Conservation (phyloP, 108 stramenopile genomes). For the Nannochloropsis salina region DNA sequence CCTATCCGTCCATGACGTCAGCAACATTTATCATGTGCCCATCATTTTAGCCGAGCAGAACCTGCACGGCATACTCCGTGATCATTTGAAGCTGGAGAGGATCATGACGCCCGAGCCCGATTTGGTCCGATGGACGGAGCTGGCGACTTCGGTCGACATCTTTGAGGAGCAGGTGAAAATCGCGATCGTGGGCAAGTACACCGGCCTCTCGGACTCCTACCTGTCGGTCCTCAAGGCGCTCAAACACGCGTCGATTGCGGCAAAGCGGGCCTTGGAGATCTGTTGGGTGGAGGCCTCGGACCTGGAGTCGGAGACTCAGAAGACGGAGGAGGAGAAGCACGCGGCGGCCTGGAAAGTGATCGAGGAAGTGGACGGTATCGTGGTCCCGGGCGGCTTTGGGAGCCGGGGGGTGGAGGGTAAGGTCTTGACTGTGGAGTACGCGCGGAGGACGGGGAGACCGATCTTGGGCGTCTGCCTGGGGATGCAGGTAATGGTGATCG, state of each 20-base stretch:
- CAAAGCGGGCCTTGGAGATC: conserved; percentile 68
- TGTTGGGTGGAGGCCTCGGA: conserved; percentile 91
- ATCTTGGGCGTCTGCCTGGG: conserved; percentile 93
- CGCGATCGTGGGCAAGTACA: conserved; percentile 96
- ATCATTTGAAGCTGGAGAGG: conserved; percentile 63
- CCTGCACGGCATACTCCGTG: conserved; percentile 57
- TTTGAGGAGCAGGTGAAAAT: conserved; percentile 54
- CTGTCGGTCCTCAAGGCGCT: conserved; percentile 89
- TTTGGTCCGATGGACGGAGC: conserved; percentile 73
- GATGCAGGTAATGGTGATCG: conserved; percentile 92
- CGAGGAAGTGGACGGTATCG: conserved; percentile 58
- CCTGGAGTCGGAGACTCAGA: conserved; percentile 62
- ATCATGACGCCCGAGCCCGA: conserved; percentile 48
- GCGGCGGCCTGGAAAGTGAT: conserved; percentile 71
- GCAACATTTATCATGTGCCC: conserved; percentile 98
- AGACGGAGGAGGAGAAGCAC: conserved; percentile 45
- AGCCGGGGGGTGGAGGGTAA: conserved; percentile 81
- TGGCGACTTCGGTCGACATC: conserved; percentile 75
- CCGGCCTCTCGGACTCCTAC: conserved; percentile 87
- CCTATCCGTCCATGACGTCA: conserved; percentile 92
- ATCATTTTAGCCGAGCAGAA: conserved; percentile 78
- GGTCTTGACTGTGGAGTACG: conserved; percentile 78
- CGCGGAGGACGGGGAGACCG: conserved; percentile 72
- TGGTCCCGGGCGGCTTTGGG: conserved; percentile 97
- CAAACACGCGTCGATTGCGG: conserved; percentile 91